A percentile compares a stretch with the other conserved stretches of the same genome.
Conservation (phyloP, 257 asterid species). For the Gentiana straminea region DNA sequence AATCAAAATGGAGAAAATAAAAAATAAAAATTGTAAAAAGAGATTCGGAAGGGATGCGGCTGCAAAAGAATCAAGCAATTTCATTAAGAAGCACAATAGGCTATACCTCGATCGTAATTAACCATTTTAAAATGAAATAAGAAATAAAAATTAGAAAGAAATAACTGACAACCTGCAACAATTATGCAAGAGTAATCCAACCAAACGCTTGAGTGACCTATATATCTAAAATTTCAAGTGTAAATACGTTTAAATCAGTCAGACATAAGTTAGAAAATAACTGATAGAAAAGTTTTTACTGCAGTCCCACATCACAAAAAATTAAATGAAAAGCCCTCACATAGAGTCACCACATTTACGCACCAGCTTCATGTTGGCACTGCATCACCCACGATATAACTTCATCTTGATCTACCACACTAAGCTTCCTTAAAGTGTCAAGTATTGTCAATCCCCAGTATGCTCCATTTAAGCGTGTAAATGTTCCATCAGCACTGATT, state of each 20-base stretch:
- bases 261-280: not conserved
- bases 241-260: not conserved
- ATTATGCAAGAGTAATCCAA: too few species aligned
- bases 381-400: constrained; percentile 76
- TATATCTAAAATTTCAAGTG: not conserved
- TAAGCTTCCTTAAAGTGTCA: constrained; percentile 66
- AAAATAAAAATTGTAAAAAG: too few species aligned
- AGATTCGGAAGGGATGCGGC: too few species aligned
- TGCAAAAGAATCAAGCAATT: too few species aligned
- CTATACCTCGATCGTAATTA: too few species aligned
- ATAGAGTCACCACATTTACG: constrained; percentile 10
- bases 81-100: too few species aligned
- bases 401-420: constrained; percentile 63
- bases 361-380: constrained; percentile 95
- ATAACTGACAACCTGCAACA: too few species aligned
- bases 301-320: not conserved
- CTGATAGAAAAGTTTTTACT: not conserved
- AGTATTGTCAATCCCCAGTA: constrained; percentile 96
- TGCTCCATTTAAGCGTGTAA: constrained; percentile 68
- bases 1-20: too few species aligned
- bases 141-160: too few species aligned
- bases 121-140: too few species aligned
- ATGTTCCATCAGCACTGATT: constrained; percentile 86
- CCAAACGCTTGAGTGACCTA: not conserved
- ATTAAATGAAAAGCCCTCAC: not conserved